Evolutionary conservation across 2,329 filamentous ascomycete species (phyloP).

Genomic region (Sclerotinia glacialis): DNA sequence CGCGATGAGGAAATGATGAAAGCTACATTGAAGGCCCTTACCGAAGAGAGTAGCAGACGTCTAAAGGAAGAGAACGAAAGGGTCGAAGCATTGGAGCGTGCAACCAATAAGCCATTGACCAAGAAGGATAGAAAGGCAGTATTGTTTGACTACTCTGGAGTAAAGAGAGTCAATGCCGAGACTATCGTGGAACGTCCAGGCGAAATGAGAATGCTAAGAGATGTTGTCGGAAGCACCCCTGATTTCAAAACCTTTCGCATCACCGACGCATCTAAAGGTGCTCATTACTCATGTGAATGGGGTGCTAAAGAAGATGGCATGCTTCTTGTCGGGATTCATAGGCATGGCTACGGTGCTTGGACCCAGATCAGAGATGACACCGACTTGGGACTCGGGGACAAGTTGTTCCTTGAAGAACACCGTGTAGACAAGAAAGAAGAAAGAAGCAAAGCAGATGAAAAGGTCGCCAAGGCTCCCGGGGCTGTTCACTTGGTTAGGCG

Average conservation of each 20-base stretch:
- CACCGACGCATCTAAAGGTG: conserved; percentile 85
- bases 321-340: conserved; percentile 89
- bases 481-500: conserved; percentile 94
- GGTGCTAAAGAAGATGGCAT: conserved; percentile 93
- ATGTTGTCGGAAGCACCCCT: conserved; percentile 62
- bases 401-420: conserved; percentile 95
- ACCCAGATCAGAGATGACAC: conserved; percentile 87
- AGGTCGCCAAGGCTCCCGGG: conserved; percentile 83
- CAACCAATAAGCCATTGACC: conserved; percentile 75
- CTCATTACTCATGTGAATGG: conserved; percentile 90
- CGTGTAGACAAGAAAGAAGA: conserved; percentile 98
- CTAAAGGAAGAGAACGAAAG: conserved; percentile 70
- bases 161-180: conserved; percentile 94
- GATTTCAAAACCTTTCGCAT: conserved; percentile 82
- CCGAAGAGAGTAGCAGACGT: conserved; percentile 66
- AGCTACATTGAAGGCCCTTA: conserved; percentile 65
- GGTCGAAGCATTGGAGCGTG: conserved; percentile 61
- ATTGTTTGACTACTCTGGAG: conserved; percentile 87
- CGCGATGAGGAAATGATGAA: conserved; percentile 80
- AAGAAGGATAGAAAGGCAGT: conserved; percentile 99
- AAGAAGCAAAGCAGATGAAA: conserved; percentile 69
- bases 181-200: conserved; percentile 88
- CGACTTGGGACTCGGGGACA: conserved; percentile 81
- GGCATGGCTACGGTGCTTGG: conserved; percentile 96
- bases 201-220: conserved; percentile 80